Evolutionary conservation across 2,329 filamentous ascomycete genomes (phyloP).

Genomic region (Calonectria pauciramosa): DNA sequence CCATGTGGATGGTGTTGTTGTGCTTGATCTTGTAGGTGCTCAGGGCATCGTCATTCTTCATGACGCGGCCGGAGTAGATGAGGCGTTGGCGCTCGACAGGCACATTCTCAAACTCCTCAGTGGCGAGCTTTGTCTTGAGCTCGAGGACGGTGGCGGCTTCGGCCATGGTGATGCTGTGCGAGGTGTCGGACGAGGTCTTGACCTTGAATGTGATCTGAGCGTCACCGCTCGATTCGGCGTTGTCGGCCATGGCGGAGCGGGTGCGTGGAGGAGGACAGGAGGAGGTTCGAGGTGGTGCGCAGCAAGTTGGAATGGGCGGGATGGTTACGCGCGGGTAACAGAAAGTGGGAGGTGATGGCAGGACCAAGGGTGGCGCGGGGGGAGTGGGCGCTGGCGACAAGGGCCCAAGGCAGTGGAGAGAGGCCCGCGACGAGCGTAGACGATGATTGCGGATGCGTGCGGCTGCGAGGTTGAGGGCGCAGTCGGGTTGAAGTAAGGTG

Average conservation of each 20-base stretch:
- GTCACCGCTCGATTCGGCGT: slow-evolving; percentile 72
- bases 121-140: slow-evolving; percentile 89
- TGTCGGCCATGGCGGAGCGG: slow-evolving; percentile 72
- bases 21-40: slow-evolving; percentile 94
- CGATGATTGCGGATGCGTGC: not conserved
- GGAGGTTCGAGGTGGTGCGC: slow-evolving; percentile 9
- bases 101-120: slow-evolving; percentile 86
- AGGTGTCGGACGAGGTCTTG: slow-evolving; percentile 94
- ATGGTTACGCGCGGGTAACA: not conserved
- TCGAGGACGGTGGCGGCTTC: slow-evolving; percentile 83
- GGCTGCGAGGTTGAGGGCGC: slow-evolving; percentile 6
- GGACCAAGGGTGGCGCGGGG: slow-evolving; percentile 13
- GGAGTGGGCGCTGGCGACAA: not conserved
- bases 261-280: slow-evolving; percentile 23
- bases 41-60: slow-evolving; percentile 93
- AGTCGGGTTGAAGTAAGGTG: slow-evolving; percentile 8
- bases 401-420: not conserved
- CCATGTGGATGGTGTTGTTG: slow-evolving; percentile 95
- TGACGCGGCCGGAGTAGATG: slow-evolving; percentile 96
- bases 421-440: not conserved
- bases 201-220: slow-evolving; percentile 94
- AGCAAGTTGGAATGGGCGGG: slow-evolving; percentile 2
- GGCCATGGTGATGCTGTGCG: slow-evolving; percentile 85
- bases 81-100: slow-evolving; percentile 90
- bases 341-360: slow-evolving; percentile 9